A percentile compares a stretch with the other conserved stretches of the same genome.
Evolutionary conservation across 805 yeast genomes (phyloP).

Genomic region (Candida andamanensis): DNA sequence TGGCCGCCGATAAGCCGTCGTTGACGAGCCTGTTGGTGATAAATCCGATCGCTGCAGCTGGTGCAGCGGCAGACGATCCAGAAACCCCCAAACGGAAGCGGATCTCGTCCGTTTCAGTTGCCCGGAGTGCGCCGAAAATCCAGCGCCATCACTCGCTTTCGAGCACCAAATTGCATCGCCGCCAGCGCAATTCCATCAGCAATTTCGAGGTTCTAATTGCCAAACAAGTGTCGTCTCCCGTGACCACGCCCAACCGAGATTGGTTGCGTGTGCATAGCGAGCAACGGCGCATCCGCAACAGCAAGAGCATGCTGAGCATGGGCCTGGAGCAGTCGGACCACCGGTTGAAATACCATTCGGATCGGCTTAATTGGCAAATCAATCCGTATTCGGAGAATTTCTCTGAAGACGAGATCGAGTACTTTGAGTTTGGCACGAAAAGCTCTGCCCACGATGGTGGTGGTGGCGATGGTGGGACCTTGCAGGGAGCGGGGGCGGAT

Average conservation of each 20-base stretch:
- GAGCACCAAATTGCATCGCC: no score
- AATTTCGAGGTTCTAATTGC: conserved; percentile 6
- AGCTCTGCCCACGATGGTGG: no score
- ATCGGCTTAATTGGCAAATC: conserved; percentile 16
- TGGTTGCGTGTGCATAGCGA: no score
- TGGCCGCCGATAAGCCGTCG: conserved; percentile 13
- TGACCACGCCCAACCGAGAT: no score
- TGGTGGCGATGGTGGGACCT: no score
- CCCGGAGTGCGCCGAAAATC: conserved; percentile 16
- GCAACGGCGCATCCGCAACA: no score
- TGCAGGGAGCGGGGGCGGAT: no score
- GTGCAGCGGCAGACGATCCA: conserved; percentile 6
- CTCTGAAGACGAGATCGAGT: no score
- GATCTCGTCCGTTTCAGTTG: conserved; percentile 1
- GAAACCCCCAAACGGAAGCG: conserved; percentile 7
- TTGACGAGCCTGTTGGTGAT: conserved; percentile 10
- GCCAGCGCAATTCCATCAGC: conserved; percentile 11
- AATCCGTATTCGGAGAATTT: conserved; percentile 27
- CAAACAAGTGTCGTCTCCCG: no score
- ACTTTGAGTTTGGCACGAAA: no score
- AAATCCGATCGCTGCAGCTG: conserved; percentile 9
- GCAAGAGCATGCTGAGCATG: no score
- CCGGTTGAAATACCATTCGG: conserved; percentile 15
- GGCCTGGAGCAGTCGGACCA: no score
- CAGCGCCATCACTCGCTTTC: conserved; percentile 22